These are phyloP conservation scores for Lasiosphaeria miniovina DNA, from an alignment of 495 filamentous ascomycete species.

Conservation along the genomic window DNA sequence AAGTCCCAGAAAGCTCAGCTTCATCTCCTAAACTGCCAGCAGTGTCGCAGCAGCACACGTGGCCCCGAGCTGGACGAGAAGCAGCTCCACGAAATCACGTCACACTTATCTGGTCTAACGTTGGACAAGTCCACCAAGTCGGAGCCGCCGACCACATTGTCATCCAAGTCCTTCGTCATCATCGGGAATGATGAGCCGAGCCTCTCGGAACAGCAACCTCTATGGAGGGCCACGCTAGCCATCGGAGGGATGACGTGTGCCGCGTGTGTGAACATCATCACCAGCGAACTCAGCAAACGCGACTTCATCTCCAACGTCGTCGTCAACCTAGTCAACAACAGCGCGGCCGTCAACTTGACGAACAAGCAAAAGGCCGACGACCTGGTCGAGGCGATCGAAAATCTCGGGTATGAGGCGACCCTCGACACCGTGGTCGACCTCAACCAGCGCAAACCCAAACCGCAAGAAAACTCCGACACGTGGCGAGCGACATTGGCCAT, in stretches of 20 bases:
- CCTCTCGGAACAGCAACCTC: constrained; percentile 5
- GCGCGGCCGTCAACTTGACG: constrained; percentile 61
- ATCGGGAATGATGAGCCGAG: constrained; percentile 19
- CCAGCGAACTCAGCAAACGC: constrained; percentile 58
- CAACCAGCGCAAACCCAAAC: constrained; percentile 19
- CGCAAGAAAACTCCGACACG: constrained; percentile 28
- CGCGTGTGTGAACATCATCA: constrained; percentile 68
- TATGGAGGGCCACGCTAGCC: constrained; percentile 59
- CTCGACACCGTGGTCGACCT: constrained; percentile 51
- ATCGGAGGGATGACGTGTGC: constrained; percentile 86
- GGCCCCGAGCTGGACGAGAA: constrained; percentile 11
- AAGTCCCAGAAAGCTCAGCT: constrained; percentile 17
- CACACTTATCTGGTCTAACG: constrained; percentile 7
- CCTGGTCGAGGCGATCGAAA: constrained; percentile 70
- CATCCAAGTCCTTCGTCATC: constrained; percentile 23
- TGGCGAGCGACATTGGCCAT: constrained; percentile 66
- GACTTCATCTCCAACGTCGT: constrained; percentile 60
- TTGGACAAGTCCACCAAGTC: constrained; percentile 2
- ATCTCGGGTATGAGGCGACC: constrained; percentile 73
- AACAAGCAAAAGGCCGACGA: constrained; percentile 49
- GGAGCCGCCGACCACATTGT: constrained; percentile 12
- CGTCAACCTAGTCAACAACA: constrained; percentile 71
- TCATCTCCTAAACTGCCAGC: constrained; percentile 34
- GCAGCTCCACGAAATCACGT: constrained; percentile 11
- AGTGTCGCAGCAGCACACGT: constrained; percentile 23